These are phyloP conservation scores for Coniochaeta ligniaria DNA, from an alignment of 2,329 filamentous ascomycete genomes.

Conservation along the genomic window DNA sequence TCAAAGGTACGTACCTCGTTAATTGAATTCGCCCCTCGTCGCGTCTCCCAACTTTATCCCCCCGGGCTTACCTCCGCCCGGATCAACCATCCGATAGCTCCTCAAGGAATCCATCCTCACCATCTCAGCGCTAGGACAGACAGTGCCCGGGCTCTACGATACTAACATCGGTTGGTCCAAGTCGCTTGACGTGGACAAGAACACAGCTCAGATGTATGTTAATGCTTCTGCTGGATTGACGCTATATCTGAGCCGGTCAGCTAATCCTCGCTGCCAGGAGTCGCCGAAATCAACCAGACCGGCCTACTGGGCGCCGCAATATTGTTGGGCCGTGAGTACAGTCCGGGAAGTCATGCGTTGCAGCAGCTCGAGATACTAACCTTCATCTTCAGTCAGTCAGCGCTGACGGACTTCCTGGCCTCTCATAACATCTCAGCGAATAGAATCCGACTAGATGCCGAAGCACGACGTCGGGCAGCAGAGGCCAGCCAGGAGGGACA, in stretches of 20 bases:
- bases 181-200: neutral
- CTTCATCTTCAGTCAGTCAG: conserved; percentile 32
- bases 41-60: conserved; percentile 8
- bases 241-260: neutral
- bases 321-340: conserved; percentile 23
- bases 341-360: neutral
- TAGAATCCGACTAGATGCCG: conserved; percentile 44
- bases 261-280: neutral
- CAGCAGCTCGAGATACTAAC: neutral
- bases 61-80: neutral
- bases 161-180: too few species aligned
- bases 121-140: neutral
- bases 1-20: conserved; percentile 6
- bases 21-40: conserved; percentile 16
- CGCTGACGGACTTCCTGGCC: conserved; percentile 48
- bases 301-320: conserved; percentile 13
- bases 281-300: conserved; percentile 3
- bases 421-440: conserved; percentile 65
- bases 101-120: too few species aligned
- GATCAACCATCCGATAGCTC: too few species aligned
- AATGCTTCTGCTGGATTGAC: neutral
- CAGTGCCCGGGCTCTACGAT: neutral
- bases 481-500: conserved; percentile 12
- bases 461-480: conserved; percentile 36
- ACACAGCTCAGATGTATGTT: neutral